These are phyloP conservation scores for Trichomonascus vanleenenianus DNA, from an alignment of 805 yeast genomes.

Conservation along the genomic window DNA sequence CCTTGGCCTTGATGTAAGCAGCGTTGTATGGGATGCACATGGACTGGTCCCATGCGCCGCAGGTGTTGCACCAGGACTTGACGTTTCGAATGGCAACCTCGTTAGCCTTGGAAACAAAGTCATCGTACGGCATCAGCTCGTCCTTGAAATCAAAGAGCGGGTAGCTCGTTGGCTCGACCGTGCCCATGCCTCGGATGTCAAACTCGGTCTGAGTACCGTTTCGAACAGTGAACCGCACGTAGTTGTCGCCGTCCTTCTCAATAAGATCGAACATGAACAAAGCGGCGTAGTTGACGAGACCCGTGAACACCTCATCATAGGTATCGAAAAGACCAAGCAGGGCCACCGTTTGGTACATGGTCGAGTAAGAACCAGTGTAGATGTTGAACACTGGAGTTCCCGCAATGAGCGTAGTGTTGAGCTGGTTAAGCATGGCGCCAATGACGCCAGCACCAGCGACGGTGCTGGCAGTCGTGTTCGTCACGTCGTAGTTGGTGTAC, in stretches of 20 bases:
- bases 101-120: slow-evolving; percentile 27
- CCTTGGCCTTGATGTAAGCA: slow-evolving; percentile 19
- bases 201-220: slow-evolving; percentile 34
- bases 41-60: slow-evolving; percentile 25
- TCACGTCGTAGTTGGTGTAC: slow-evolving; percentile 30
- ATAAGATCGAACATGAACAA: slow-evolving; percentile 38
- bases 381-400: slow-evolving; percentile 35
- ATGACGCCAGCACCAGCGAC: slow-evolving; percentile 38
- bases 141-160: slow-evolving; percentile 33
- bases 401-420: slow-evolving; percentile 31
- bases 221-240: slow-evolving; percentile 38
- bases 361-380: slow-evolving; percentile 40
- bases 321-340: slow-evolving; percentile 29
- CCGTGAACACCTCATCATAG: slow-evolving; percentile 33
- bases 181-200: slow-evolving; percentile 18
- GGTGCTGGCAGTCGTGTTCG: slow-evolving; percentile 24
- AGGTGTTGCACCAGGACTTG: slow-evolving; percentile 35
- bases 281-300: slow-evolving; percentile 42
- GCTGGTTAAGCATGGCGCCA: slow-evolving; percentile 29
- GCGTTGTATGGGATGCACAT: slow-evolving; percentile 31
- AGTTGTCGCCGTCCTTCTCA: slow-evolving; percentile 21
- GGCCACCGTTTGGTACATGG: slow-evolving; percentile 36
- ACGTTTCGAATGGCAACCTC: slow-evolving; percentile 25
- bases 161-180: slow-evolving; percentile 16
- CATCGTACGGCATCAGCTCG: slow-evolving; percentile 31